Percentiles rank a stretch among this genome's conserved stretches.
Evolutionary conservation across 148 eudicot species (phyloP).

Genomic region (Spergularia marina): DNA sequence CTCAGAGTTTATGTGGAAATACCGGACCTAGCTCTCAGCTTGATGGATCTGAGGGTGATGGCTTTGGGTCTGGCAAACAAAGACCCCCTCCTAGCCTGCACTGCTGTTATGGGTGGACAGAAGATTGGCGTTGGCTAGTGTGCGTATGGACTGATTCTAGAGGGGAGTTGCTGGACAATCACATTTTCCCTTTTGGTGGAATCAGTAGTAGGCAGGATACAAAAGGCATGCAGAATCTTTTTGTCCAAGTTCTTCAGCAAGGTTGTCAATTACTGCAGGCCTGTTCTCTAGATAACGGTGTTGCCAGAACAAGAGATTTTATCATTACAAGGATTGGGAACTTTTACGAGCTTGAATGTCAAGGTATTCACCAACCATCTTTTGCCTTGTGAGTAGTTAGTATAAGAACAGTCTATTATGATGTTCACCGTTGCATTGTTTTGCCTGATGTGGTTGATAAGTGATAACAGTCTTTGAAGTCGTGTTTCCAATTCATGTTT

Average conservation of each 20-base stretch:
- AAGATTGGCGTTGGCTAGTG: constrained; percentile 99
- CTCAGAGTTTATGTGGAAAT: constrained; percentile 53
- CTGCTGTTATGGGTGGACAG: constrained; percentile 99
- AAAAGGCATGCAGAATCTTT: constrained; percentile 90
- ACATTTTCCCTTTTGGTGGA: constrained; percentile 94
- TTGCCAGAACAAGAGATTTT: constrained; percentile 71
- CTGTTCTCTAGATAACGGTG: constrained; percentile 60
- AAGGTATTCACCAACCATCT: constrained; percentile 45
- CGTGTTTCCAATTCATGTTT: neutral
- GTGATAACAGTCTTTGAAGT: too few relatives aligned
- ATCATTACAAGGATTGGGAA: constrained; percentile 90
- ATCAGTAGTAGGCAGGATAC: constrained; percentile 97
- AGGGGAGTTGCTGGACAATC: constrained; percentile 92
- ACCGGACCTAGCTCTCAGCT: constrained; percentile 57
- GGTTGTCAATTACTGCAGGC: constrained; percentile 95
- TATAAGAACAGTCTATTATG: neutral
- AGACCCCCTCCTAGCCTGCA: constrained; percentile 77
- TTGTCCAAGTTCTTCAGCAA: constrained; percentile 93
- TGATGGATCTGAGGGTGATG: constrained; percentile 67
- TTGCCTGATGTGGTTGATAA: constrained; percentile 8
- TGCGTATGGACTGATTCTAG: constrained; percentile 97
- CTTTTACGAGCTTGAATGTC: constrained; percentile 93
- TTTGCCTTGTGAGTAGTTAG: neutral
- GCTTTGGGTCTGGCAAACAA: constrained; percentile 49
- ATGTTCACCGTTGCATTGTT: neutral